phyloP scores from a whole-genome alignment of 176 grass and related monocot genomes.

The Carex pumila region DNA sequence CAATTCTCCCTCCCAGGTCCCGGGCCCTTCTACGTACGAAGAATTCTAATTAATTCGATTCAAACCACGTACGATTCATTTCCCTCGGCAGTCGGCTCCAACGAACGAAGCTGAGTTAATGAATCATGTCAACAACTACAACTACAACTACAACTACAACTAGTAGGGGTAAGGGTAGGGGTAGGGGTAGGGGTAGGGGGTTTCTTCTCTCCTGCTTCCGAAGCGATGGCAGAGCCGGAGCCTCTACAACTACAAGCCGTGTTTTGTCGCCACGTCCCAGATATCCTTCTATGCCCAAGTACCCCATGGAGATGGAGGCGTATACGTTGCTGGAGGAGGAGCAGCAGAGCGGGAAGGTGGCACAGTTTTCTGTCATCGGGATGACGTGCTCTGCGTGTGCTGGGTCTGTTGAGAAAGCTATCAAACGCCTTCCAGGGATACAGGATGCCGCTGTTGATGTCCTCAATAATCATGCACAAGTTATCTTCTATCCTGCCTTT shows the following conservation, averaged over 20 bases:
- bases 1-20: too few species aligned
- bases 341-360: constrained; percentile 41
- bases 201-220: constrained; percentile 43
- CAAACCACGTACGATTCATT: too few species aligned
- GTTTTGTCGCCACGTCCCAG: constrained; percentile 48
- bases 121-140: constrained; percentile 2
- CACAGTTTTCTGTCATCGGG: constrained; percentile 54
- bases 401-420: constrained; percentile 86
- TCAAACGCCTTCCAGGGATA: constrained; percentile 83
- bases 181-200: constrained; percentile 3
- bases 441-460: constrained; percentile 83
- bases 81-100: too few species aligned
- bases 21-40: too few species aligned
- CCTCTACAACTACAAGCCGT: constrained; percentile 26
- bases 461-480: constrained; percentile 67
- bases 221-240: constrained; percentile 27
- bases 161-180: too few species aligned
- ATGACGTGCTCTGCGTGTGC: constrained; percentile 88
- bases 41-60: too few species aligned
- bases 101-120: too few species aligned
- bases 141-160: too few species aligned
- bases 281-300: constrained; percentile 66
- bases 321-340: background rate
- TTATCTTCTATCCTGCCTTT: constrained; percentile 74
- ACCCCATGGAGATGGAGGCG: constrained; percentile 47